Evolutionary conservation across 176 grass and related monocot genomes (phyloP).

Genomic region (Avena eriantha): DNA sequence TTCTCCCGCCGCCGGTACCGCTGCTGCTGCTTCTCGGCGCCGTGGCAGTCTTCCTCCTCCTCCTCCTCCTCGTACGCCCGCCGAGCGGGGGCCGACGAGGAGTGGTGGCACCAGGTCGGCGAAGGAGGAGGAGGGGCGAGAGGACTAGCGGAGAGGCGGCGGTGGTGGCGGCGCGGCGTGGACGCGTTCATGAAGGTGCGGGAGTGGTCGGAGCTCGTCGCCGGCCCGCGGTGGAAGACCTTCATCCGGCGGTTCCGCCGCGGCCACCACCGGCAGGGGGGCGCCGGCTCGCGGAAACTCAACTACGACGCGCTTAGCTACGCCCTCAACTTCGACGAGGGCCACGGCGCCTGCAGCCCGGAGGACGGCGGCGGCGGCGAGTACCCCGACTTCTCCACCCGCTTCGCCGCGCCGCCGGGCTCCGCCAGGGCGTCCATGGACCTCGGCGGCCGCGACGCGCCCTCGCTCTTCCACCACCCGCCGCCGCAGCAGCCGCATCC

Average conservation of each 20-base stretch:
- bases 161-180: constrained; percentile 75
- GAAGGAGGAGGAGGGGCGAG: background rate
- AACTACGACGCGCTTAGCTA: constrained; percentile 92
- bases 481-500: background rate
- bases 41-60: constrained; percentile 45
- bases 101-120: constrained; percentile 51
- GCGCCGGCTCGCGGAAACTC: constrained; percentile 39
- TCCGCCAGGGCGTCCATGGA: constrained; percentile 62
- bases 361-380: constrained; percentile 39
- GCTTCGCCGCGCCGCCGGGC: constrained; percentile 55
- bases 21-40: constrained; percentile 77
- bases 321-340: constrained; percentile 98
- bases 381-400: constrained; percentile 74
- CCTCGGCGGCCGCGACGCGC: constrained; percentile 63
- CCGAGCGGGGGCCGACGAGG: constrained; percentile 31
- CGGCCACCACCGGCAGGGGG: background rate
- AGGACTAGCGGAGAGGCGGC: background rate
- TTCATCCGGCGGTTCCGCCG: constrained; percentile 65
- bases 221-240: constrained; percentile 95
- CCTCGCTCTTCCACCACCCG: constrained; percentile 44
- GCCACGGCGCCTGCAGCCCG: constrained; percentile 54
- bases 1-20: constrained; percentile 44
- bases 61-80: constrained; percentile 34
- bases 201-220: constrained; percentile 97
- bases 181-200: constrained; percentile 75